Percentiles rank a stretch among this genome's conserved stretches.
phyloP scores from a whole-genome alignment of 2,329 filamentous ascomycete species.

The Apiospora aurea region DNA sequence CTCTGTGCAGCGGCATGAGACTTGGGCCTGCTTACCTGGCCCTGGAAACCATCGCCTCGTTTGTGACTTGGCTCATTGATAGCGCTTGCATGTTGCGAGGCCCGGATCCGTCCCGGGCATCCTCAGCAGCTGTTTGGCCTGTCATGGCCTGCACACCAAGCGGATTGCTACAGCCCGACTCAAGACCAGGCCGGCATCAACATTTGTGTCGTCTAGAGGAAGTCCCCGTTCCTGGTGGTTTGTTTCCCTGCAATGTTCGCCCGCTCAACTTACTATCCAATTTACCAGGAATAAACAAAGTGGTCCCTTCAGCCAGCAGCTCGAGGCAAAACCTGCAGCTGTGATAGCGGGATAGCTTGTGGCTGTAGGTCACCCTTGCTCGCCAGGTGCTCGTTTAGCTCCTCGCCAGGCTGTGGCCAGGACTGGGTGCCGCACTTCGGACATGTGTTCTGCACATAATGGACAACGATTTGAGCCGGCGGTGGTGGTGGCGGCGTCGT shows the following conservation, averaged over 20 bases:
- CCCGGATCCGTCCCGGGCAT: not conserved
- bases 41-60: not conserved
- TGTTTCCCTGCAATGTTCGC: not conserved
- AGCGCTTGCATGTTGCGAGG: not conserved
- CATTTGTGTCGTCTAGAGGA: not conserved
- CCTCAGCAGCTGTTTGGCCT: not conserved
- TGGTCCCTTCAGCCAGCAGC: not conserved
- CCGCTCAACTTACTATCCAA: not conserved
- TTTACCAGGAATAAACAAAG: no score
- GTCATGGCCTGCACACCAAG: not conserved
- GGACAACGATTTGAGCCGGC: constrained; percentile 26
- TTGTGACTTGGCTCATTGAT: not conserved
- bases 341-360: constrained; percentile 11
- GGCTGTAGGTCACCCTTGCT: constrained; percentile 24
- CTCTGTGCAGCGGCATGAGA: not conserved
- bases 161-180: not conserved
- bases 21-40: not conserved
- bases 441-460: constrained; percentile 25
- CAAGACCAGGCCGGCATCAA: not conserved
- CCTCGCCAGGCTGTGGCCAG: constrained; percentile 24
- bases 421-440: constrained; percentile 22
- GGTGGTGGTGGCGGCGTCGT: not conserved
- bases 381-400: constrained; percentile 23
- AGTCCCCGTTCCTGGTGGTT: not conserved
- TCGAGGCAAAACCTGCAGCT: not conserved